Evolutionary conservation across 2,329 filamentous ascomycete genomes (phyloP), one percentile per base, ranked within the genome.

Genomic region (Trichoderma guizhouense): DNA sequence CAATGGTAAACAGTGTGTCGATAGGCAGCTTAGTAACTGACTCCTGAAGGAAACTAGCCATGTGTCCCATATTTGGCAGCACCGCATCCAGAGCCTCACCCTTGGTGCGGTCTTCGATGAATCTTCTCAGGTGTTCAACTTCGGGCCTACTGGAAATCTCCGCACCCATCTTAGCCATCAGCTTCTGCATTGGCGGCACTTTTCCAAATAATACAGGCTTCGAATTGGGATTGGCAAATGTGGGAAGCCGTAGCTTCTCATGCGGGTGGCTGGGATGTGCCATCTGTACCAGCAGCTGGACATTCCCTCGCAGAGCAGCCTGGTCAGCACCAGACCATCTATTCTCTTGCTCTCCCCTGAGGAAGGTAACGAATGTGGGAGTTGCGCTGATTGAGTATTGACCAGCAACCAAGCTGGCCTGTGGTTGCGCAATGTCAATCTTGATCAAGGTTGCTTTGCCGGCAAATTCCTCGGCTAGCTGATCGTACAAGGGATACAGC

Each of bases 311-410:
- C 15, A 98, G 84, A 18, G 89, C 85, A 14, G 86, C 84, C 3
- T 89, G 86, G 77, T 95, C 91, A 1, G 92, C 93, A 1, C 94
- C 94, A 64, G 86, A 88, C 95, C 95, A 98, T 75, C 92, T 88
- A 73, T 94, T 91, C 63, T 93, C 88, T 78, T 95, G 89, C 72
- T 91, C 82, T 2, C 94, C 94, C 67, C 87, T 91, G 9, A 95
- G 82, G 78, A 95, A 97, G 0, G 94, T 95, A 77, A 96, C 89
- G 78, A 98, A 97, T 0, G 95, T 97, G 0, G 95, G 95, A 0
- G 95, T 97, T 5, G 91, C 91, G 2, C 88, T 86, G 66, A 98
- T 87, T 1, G 86, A 83, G 78, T 92, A 97, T 72, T 86, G 87
- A 55, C 85, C 85, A 28, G 86, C 90, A 62, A 93, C 88, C 73